phyloP scores from a whole-genome alignment of 2,329 filamentous ascomycete genomes.

The Penicillium sp. region DNA sequence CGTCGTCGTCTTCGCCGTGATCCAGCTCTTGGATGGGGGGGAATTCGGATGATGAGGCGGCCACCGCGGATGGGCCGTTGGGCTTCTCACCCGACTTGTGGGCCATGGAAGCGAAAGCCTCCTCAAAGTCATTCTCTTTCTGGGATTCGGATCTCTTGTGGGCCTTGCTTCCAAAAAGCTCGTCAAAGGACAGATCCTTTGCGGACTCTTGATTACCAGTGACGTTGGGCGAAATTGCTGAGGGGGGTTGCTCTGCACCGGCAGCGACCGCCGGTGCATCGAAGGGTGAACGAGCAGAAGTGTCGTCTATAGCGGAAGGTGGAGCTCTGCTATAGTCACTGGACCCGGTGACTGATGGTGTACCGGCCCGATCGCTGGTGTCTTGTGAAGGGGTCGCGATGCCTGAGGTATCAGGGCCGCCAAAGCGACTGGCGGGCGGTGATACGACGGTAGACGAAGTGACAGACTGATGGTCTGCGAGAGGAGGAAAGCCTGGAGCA shows the following conservation, averaged over 20 bases:
- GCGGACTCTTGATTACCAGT: constrained; percentile 20
- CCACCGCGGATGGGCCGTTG: constrained; percentile 20
- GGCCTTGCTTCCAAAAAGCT: constrained; percentile 40
- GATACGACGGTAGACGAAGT: constrained; percentile 74
- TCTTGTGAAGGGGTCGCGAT: constrained; percentile 40
- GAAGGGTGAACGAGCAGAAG: constrained; percentile 27
- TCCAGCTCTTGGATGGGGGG: constrained; percentile 87
- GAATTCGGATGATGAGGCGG: constrained; percentile 59
- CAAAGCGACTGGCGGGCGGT: constrained; percentile 62
- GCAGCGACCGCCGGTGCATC: constrained; percentile 24
- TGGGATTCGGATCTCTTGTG: constrained; percentile 42
- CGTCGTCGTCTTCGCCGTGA: constrained; percentile 77
- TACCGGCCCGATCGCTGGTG: constrained; percentile 30
- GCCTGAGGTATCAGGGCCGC: constrained; percentile 45
- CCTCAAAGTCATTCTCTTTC: constrained; percentile 43
- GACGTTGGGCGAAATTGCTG: constrained; percentile 43
- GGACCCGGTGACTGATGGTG: constrained; percentile 20
- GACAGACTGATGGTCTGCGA: constrained; percentile 62
- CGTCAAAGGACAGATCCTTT: constrained; percentile 41
- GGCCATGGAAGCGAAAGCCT: constrained; percentile 42
- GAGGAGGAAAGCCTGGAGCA: constrained; percentile 68
- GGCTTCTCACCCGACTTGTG: constrained; percentile 43
- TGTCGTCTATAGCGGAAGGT: constrained; percentile 12
- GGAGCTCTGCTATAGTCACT: constrained; percentile 18
- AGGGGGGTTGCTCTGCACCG: constrained; percentile 14